Percentiles rank a stretch among this genome's conserved stretches.
phyloP scores from a whole-genome alignment of 768 basidiomycete genomes.

The Podaxis pistillaris region DNA sequence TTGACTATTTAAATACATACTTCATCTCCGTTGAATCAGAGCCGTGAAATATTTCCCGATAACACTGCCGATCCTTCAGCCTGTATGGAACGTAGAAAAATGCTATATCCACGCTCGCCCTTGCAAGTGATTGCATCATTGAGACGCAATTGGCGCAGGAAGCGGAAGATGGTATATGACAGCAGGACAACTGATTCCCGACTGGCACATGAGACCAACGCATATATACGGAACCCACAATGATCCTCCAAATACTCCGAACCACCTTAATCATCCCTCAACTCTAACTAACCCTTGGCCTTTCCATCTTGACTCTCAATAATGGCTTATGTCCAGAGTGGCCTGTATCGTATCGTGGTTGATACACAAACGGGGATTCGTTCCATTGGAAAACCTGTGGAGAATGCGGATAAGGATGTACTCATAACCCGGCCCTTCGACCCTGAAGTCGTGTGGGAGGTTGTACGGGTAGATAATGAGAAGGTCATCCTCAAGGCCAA shows the following conservation, averaged over 20 bases:
- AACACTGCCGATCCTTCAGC: no score
- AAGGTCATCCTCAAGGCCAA: not conserved
- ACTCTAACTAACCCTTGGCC: not conserved
- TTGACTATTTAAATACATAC: no score
- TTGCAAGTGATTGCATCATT: not conserved
- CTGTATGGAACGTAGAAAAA: no score
- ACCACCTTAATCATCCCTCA: not conserved
- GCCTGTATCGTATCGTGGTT: not conserved
- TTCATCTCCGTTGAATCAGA: no score
- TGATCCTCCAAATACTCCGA: not conserved
- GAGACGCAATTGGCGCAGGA: not conserved
- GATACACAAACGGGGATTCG: not conserved
- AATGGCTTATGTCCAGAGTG: not conserved
- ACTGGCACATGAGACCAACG: not conserved
- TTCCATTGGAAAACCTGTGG: not conserved
- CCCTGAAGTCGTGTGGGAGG: not conserved
- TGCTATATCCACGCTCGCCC: no score
- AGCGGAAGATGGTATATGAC: not conserved
- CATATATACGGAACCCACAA: not conserved
- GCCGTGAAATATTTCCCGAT: not conserved
- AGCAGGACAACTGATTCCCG: not conserved
- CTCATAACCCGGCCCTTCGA: not conserved
- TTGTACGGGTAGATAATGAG: not conserved
- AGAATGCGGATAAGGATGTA: not conserved
- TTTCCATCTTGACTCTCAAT: not conserved